phyloP scores from a whole-genome alignment of 352 stramenopile species.

The Globisporangium uncinulatum region DNA sequence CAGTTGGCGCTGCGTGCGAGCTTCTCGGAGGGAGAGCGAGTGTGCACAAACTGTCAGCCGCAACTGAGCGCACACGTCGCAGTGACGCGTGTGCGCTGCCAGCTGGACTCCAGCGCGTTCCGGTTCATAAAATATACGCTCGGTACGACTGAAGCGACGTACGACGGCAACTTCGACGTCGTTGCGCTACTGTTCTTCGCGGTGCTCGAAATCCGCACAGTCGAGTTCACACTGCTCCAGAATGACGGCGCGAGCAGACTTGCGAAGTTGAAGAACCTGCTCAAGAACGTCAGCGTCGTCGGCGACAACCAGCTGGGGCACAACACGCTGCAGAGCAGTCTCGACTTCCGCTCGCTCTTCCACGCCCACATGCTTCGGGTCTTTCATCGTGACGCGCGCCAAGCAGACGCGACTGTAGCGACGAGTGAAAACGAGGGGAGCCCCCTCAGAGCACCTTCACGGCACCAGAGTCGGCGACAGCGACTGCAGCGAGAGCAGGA shows the following conservation, averaged over 20 bases:
- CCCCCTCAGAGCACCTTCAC: conserved; percentile 7
- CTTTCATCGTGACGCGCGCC: conserved; percentile 3
- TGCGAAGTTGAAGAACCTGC: conserved; percentile 34
- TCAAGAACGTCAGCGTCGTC: conserved; percentile 51
- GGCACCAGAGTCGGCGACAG: background rate
- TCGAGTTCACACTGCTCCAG: conserved; percentile 49
- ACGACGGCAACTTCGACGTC: background rate
- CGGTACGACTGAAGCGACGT: background rate
- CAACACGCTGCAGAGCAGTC: conserved; percentile 40
- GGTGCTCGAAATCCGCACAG: conserved; percentile 41
- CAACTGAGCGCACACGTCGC: conserved; percentile 39
- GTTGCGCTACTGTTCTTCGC: conserved; percentile 34
- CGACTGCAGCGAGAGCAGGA: conserved; percentile 5
- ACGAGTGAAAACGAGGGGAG: background rate
- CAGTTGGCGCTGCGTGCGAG: conserved; percentile 30
- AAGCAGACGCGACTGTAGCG: background rate
- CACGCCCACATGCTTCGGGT: conserved; percentile 28
- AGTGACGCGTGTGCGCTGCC: conserved; percentile 39
- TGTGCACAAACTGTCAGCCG: conserved; percentile 40
- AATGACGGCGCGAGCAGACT: background rate
- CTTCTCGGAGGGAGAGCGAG: conserved; percentile 41
- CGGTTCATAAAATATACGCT: conserved; percentile 8
- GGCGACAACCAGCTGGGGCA: conserved; percentile 54
- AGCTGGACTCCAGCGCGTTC: conserved; percentile 26
- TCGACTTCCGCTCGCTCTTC: conserved; percentile 51